Conservation (phyloP, 108 stramenopile genomes). For the Cyclostephanos tholiformis region DNA sequence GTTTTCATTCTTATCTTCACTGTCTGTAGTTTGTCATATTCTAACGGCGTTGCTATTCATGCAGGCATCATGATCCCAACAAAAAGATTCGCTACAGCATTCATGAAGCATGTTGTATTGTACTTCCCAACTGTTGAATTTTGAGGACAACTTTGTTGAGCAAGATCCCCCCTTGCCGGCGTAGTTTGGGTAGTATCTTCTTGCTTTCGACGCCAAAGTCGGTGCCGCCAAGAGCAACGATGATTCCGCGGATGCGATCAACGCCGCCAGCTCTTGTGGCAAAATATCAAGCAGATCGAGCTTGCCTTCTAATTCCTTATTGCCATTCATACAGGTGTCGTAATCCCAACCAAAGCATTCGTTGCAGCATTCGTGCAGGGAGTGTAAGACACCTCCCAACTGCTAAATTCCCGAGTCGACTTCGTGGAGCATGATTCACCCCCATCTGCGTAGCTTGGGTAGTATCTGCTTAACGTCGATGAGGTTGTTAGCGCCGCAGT, state of each 20-base stretch:
- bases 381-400: constrained; percentile 14
- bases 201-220: background rate
- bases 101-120: background rate
- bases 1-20: too few relatives aligned
- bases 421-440: constrained; percentile 8
- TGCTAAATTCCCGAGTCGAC: background rate
- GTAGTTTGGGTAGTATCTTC: background rate
- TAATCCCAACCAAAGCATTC: constrained; percentile 22
- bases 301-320: background rate
- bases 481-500: background rate
- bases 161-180: background rate
- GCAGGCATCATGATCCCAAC: constrained; percentile 22
- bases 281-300: background rate
- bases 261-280: background rate
- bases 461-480: background rate
- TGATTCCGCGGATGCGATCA: background rate
- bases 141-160: background rate
- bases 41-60: too few relatives aligned
- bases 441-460: background rate
- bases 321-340: constrained; percentile 11
- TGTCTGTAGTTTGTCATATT: too few relatives aligned
- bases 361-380: constrained; percentile 22
- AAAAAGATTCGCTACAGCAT: constrained; percentile 19
- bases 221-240: background rate
- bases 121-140: constrained; percentile 18